Conservation (phyloP, 805 yeast species). For the Monosporozyma unispora region DNA sequence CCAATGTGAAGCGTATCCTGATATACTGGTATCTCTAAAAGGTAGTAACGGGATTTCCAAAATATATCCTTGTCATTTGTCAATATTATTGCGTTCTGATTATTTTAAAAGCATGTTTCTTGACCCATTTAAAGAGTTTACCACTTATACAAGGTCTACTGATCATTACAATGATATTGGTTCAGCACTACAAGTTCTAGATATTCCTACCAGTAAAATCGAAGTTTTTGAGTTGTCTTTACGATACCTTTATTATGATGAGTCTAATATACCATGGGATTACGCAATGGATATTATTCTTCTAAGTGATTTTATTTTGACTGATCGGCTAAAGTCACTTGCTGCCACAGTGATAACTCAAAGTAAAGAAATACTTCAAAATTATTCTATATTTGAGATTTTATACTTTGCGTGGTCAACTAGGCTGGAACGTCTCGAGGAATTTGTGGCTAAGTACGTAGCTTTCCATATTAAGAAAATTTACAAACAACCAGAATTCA, state of each 20-base stretch:
- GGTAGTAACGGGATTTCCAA: conserved; percentile 20
- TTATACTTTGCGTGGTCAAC: conserved; percentile 62
- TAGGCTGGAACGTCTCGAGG: conserved; percentile 54
- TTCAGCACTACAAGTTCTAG: conserved; percentile 20
- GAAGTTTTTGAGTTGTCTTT: conserved; percentile 44
- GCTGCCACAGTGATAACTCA: conserved; percentile 41
- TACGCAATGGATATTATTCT: conserved; percentile 47
- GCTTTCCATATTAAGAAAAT: conserved; percentile 41
- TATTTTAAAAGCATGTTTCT: conserved; percentile 57
- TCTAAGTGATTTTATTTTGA: conserved; percentile 47
- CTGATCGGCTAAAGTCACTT: conserved; percentile 57
- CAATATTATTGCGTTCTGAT: conserved; percentile 51
- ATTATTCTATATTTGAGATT: conserved; percentile 43
- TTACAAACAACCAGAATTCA: conserved; percentile 33
- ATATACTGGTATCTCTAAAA: conserved; percentile 36
- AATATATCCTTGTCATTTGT: conserved; percentile 55
- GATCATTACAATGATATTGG: not conserved
- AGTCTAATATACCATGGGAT: conserved; percentile 40
- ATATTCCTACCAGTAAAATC: conserved; percentile 16
- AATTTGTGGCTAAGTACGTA: conserved; percentile 48
- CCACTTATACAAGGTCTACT: conserved; percentile 2
- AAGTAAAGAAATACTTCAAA: conserved; percentile 18
- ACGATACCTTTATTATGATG: conserved; percentile 52
- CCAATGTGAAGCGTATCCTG: conserved; percentile 32
- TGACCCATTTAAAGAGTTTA: conserved; percentile 37